Conservation (phyloP, 192 early-diverging fungal species). For the Kickxella alabastrina region DNA sequence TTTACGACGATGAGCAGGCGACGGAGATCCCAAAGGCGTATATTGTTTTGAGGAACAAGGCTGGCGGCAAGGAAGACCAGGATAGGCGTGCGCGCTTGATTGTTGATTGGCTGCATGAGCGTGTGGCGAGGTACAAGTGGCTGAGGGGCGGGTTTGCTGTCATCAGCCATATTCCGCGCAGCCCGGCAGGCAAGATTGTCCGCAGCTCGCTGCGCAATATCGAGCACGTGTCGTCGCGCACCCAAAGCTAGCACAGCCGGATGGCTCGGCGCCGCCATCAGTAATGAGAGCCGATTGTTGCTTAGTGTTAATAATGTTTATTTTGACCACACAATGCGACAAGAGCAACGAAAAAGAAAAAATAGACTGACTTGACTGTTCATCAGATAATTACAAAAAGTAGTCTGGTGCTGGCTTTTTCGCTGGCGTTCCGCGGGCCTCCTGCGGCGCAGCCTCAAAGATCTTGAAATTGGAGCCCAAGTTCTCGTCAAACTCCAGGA, state of each 20-base stretch:
- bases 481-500: slow-evolving; percentile 89
- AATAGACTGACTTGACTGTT: neutral
- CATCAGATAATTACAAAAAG: slow-evolving; percentile 64
- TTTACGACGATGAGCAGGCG: slow-evolving; percentile 59
- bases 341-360: neutral
- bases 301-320: no score
- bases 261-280: no score
- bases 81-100: slow-evolving; percentile 53
- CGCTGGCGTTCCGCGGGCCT: slow-evolving; percentile 71
- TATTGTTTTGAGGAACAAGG: slow-evolving; percentile 56
- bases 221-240: slow-evolving; percentile 7
- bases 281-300: no score
- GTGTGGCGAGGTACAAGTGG: slow-evolving; percentile 70
- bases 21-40: slow-evolving; percentile 79
- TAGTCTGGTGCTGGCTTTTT: slow-evolving; percentile 92
- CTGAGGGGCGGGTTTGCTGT: slow-evolving; percentile 74
- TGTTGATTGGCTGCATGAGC: slow-evolving; percentile 55
- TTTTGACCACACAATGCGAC: neutral
- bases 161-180: slow-evolving; percentile 70
- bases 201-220: slow-evolving; percentile 62
- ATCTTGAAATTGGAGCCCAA: slow-evolving; percentile 85
- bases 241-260: no score
- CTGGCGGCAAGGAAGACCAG: slow-evolving; percentile 24
- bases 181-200: slow-evolving; percentile 80
- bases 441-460: slow-evolving; percentile 91